Conservation (phyloP, 768 basidiomycete species). For the Ramaria rubella region DNA sequence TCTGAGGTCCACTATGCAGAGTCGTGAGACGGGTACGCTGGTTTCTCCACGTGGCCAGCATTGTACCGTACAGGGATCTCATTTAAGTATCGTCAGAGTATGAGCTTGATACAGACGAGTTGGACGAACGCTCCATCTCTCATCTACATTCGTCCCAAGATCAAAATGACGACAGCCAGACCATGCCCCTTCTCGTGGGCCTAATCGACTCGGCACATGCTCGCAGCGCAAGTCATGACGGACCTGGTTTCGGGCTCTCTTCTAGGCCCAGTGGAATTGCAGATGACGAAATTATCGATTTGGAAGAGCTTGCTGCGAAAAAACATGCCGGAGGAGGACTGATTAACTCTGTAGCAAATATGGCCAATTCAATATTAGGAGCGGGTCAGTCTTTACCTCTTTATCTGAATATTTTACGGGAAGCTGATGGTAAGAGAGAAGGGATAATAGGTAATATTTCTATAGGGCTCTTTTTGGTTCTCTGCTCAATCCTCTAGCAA, state of each 20-base stretch:
- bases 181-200: slow-evolving; percentile 75
- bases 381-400: slow-evolving; percentile 52
- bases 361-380: slow-evolving; percentile 95
- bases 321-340: slow-evolving; percentile 63
- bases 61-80: background rate
- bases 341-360: slow-evolving; percentile 79
- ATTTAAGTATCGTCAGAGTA: slow-evolving; percentile 45
- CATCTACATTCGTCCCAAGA: slow-evolving; percentile 32
- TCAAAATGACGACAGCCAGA: slow-evolving; percentile 34
- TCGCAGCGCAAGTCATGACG: slow-evolving; percentile 50
- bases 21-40: slow-evolving; percentile 36
- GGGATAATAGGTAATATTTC: slow-evolving; percentile 60
- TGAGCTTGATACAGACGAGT: slow-evolving; percentile 78
- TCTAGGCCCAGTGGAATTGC: slow-evolving; percentile 30
- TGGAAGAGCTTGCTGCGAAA: slow-evolving; percentile 68
- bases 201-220: slow-evolving; percentile 58
- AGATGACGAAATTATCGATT: slow-evolving; percentile 39
- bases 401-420: slow-evolving; percentile 1
- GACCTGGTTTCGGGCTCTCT: slow-evolving; percentile 38
- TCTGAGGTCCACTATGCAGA: slow-evolving; percentile 63
- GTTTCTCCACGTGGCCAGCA: background rate
- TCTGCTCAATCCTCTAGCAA: slow-evolving; percentile 20
- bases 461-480: background rate
- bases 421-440: slow-evolving; percentile 20
- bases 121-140: slow-evolving; percentile 45